Evolutionary conservation across 2,329 filamentous ascomycete species (phyloP).

Genomic region (Orbilia brochopaga): DNA sequence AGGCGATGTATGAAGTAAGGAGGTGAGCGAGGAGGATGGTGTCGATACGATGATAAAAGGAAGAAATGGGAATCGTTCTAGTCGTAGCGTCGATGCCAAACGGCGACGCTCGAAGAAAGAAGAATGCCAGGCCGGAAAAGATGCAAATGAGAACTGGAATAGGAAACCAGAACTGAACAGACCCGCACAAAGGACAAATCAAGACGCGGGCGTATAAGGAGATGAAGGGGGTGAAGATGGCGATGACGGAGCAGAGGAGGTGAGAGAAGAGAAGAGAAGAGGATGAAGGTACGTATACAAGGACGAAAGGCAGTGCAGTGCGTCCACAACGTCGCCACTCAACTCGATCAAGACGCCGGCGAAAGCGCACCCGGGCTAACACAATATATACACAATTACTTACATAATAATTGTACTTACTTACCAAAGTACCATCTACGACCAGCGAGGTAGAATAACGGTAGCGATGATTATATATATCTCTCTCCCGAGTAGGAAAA

Average conservation of each 20-base stretch:
- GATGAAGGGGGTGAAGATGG: conserved; percentile 8
- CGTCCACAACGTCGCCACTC: too few relatives aligned
- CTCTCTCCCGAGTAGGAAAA: too few relatives aligned
- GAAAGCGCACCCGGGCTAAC: too few relatives aligned
- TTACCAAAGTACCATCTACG: too few relatives aligned
- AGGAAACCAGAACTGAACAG: conserved; percentile 34
- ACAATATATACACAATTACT: too few relatives aligned
- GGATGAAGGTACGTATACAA: conserved; percentile 26
- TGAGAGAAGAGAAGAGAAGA: conserved; percentile 11
- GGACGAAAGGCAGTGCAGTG: too few relatives aligned
- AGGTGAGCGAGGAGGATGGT: background rate
- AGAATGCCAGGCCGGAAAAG: conserved; percentile 37
- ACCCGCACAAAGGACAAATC: conserved; percentile 13
- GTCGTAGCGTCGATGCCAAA: conserved; percentile 22
- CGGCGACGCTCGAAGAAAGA: too few relatives aligned
- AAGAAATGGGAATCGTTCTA: conserved; percentile 45
- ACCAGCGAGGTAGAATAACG: too few relatives aligned
- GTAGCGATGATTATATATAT: too few relatives aligned
- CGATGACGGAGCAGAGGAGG: conserved; percentile 5
- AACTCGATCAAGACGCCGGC: too few relatives aligned
- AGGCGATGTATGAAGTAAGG: background rate
- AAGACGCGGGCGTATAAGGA: conserved; percentile 22
- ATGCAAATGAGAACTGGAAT: conserved; percentile 33
- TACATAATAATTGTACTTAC: too few relatives aligned
- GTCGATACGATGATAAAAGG: background rate